phyloP scores from a whole-genome alignment of 2,329 filamentous ascomycete genomes.

The Alternaria tenuissima region DNA sequence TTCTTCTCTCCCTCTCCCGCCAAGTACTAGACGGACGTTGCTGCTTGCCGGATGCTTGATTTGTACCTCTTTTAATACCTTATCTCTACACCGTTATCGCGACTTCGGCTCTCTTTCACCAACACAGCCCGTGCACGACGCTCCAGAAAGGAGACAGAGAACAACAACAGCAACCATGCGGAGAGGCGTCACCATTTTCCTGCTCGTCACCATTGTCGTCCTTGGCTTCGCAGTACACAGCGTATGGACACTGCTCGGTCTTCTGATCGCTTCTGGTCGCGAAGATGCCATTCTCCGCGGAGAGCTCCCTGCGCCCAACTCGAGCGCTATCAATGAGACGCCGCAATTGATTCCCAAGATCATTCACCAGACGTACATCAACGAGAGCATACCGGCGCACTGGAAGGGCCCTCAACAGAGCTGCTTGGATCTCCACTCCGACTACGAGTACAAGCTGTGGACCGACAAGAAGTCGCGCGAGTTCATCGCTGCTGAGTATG shows the following conservation, averaged over 20 bases:
- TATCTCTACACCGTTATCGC: conserved; percentile 10
- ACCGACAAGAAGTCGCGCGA: conserved; percentile 73
- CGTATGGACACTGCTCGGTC: conserved; percentile 74
- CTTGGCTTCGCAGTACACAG: conserved; percentile 70
- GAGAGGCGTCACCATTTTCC: conserved; percentile 67
- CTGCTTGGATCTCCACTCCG: conserved; percentile 72
- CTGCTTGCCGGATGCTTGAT: conserved; percentile 23
- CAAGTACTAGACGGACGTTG: conserved; percentile 21
- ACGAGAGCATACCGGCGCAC: conserved; percentile 70
- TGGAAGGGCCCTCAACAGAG: conserved; percentile 72
- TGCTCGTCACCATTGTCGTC: conserved; percentile 70
- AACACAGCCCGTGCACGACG: conserved; percentile 4
- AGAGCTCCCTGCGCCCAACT: conserved; percentile 72
- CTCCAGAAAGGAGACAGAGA: conserved; percentile 33
- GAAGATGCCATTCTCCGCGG: conserved; percentile 71
- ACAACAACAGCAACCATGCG: conserved; percentile 59
- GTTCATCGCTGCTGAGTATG: conserved; percentile 71
- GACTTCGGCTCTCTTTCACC: conserved; percentile 9
- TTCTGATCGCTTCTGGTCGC: conserved; percentile 73
- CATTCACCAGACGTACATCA: conserved; percentile 79
- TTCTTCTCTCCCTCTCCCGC: conserved; percentile 24
- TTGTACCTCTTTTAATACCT: conserved; percentile 15
- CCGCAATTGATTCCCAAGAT: conserved; percentile 76
- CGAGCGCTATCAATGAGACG: conserved; percentile 63
- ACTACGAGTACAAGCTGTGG: conserved; percentile 84